phyloP scores from a whole-genome alignment of 768 basidiomycete species.

The Dioszegia crocea region DNA sequence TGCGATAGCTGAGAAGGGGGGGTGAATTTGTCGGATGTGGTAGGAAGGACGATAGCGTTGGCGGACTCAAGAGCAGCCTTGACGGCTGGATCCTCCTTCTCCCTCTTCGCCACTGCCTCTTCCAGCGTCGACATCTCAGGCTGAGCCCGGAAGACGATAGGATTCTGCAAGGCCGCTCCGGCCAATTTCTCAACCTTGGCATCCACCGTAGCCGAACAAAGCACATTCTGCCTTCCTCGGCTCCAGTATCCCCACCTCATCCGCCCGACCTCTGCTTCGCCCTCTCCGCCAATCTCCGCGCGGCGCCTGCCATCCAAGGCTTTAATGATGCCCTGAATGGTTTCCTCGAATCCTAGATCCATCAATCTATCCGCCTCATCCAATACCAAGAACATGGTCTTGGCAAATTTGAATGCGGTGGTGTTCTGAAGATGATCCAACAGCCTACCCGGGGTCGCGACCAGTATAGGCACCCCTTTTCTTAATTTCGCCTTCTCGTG shows the following conservation, averaged over 20 bases:
- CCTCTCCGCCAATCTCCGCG: conserved; percentile 57
- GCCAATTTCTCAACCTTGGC: conserved; percentile 93
- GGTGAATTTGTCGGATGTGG: conserved; percentile 61
- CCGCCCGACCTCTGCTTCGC: conserved; percentile 44
- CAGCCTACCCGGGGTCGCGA: conserved; percentile 89
- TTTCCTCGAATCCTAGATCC: conserved; percentile 97
- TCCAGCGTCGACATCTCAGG: conserved; percentile 22
- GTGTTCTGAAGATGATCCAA: conserved; percentile 97
- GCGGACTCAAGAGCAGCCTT: conserved; percentile 23
- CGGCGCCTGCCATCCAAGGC: conserved; percentile 77
- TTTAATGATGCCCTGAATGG: conserved; percentile 80
- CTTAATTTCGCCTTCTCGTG: conserved; percentile 95
- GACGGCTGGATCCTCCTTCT: conserved; percentile 43
- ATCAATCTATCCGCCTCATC: conserved; percentile 97
- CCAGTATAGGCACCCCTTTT: conserved; percentile 91
- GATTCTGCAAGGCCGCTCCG: conserved; percentile 70
- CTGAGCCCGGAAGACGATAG: conserved; percentile 73
- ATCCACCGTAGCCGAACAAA: conserved; percentile 94
- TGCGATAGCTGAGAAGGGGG: conserved; percentile 91
- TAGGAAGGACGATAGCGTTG: conserved; percentile 29
- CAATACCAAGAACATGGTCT: conserved; percentile 90
- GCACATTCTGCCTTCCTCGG: conserved; percentile 67
- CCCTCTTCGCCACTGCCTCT: conserved; percentile 10
- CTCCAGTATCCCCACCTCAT: conserved; percentile 48
- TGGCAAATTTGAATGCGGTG: conserved; percentile 82